Conservation (phyloP, 192 early-diverging fungal species). For the Coemansia erecta region DNA sequence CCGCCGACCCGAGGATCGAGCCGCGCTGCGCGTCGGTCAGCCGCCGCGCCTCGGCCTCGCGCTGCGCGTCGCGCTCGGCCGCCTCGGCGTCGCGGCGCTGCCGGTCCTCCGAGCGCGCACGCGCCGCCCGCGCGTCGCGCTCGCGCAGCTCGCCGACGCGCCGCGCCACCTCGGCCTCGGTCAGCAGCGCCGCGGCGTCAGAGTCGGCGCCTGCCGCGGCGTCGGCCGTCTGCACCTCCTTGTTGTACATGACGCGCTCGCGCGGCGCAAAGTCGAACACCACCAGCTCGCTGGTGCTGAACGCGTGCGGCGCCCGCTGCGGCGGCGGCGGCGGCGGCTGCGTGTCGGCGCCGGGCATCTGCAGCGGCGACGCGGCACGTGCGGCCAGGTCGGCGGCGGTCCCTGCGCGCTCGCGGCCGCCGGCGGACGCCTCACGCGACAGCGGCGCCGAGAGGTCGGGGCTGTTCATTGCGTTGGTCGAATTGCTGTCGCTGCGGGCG, state of each 20-base stretch:
- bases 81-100: constrained; percentile 65
- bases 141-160: constrained; percentile 48
- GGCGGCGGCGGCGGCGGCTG: not conserved
- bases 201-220: constrained; percentile 51
- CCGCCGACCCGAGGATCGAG: constrained; percentile 68
- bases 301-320: constrained; percentile 49
- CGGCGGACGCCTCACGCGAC: constrained; percentile 17
- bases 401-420: constrained; percentile 27
- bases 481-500: constrained; percentile 14
- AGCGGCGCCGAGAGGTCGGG: constrained; percentile 15
- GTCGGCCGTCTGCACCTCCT: constrained; percentile 79
- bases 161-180: constrained; percentile 47
- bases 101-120: constrained; percentile 40
- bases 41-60: constrained; percentile 57
- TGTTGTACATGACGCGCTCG: constrained; percentile 86
- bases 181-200: constrained; percentile 27
- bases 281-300: constrained; percentile 71
- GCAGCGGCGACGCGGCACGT: constrained; percentile 3
- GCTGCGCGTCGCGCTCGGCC: constrained; percentile 36
- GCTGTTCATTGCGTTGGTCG: too few relatives aligned
- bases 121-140: constrained; percentile 38
- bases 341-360: constrained; percentile 1
- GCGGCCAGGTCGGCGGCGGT: not conserved
- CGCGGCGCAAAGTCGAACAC: constrained; percentile 84
- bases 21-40: constrained; percentile 84